Base-by-base conservation (phyloP, 2,329 filamentous ascomycete species). In the Nemania sp. region DNA sequence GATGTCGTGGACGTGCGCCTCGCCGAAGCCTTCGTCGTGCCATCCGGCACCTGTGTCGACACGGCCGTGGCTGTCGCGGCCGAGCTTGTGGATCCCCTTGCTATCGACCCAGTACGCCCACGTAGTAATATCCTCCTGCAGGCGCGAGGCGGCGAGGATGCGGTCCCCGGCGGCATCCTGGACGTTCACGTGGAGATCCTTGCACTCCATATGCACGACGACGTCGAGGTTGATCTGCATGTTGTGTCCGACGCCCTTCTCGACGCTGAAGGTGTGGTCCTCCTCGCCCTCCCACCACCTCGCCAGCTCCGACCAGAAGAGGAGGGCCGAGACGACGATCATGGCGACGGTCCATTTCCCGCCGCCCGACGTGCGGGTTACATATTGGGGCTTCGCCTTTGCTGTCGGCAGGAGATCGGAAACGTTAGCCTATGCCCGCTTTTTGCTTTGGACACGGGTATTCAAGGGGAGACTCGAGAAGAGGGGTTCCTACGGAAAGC, bases 181-280 rank as follows among this genome's bases (percentile, higher is more conserved):
- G 52, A 99, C 93, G 78, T 99, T 98, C 76, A 99, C 82, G 78
- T 97, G 91, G n/a, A 99, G 79, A 73, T 96, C 89, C 59, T 83
- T 79, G 80, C 95, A 99, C 68, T 83, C 80, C 95, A 99, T 99
- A 54, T 83, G 83, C 50, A 99, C 83, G 5, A 98, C 91, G n/a
- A 96, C 82, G 77, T 99, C 95, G 59, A 99, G 80, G 79, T 99
- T 99, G 78, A 99, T 90, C 77, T 98, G 93, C 75, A 99, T 85
- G 64, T 87, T 84, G 76, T 92, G 92, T 2, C 90, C 89, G 40
- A 99, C 84, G 67, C 91, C 91, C 77, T 96, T 95, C 76, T 98
- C 95, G 58, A 99, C 94, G 62, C 89, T 89, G 77, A 98, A 99
- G 62, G 90, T 91, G 75, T 98, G 94, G 57, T 87, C 87, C 72